These are phyloP conservation scores for Ustilago trichophora DNA, from an alignment of 1,284 basidiomycete genomes.

Conservation along the genomic window DNA sequence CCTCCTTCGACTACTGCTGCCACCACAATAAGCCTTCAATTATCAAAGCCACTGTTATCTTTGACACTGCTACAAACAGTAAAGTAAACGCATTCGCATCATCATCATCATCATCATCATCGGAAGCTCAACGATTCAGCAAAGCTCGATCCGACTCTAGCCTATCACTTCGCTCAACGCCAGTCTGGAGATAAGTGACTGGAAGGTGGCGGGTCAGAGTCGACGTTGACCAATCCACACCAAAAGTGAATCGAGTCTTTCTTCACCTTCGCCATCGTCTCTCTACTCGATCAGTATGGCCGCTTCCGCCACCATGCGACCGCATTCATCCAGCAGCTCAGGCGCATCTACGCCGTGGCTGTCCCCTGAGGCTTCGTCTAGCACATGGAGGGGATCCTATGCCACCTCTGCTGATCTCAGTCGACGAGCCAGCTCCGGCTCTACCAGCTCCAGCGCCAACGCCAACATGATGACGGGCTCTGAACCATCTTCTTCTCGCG, in stretches of 20 bases:
- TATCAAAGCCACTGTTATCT: neutral
- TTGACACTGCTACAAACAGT: neutral
- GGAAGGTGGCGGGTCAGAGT: too few species aligned
- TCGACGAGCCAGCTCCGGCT: constrained; percentile 16
- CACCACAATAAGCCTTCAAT: neutral
- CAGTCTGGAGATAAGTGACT: too few species aligned
- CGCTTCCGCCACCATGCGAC: constrained; percentile 15
- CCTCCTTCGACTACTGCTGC: neutral
- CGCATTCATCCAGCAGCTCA: constrained; percentile 32
- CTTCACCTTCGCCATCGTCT: neutral
- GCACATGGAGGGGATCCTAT: constrained; percentile 19
- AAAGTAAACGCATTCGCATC: neutral
- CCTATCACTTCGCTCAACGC: too few species aligned
- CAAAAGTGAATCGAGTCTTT: too few species aligned
- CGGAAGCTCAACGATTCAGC: too few species aligned
- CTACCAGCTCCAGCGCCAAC: constrained; percentile 1
- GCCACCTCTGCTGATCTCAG: constrained; percentile 20
- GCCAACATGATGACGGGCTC: neutral
- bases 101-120: too few species aligned
- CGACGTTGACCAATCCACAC: too few species aligned
- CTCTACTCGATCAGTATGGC: constrained; percentile 13
- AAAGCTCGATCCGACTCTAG: too few species aligned
- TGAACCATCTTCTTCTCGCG: constrained; percentile 4
- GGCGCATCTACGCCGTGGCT: constrained; percentile 34
- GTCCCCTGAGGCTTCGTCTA: constrained; percentile 19